These are phyloP conservation scores for Dorcoceras hygrometricum DNA, from an alignment of 257 asterid genomes.

Conservation along the genomic window DNA sequence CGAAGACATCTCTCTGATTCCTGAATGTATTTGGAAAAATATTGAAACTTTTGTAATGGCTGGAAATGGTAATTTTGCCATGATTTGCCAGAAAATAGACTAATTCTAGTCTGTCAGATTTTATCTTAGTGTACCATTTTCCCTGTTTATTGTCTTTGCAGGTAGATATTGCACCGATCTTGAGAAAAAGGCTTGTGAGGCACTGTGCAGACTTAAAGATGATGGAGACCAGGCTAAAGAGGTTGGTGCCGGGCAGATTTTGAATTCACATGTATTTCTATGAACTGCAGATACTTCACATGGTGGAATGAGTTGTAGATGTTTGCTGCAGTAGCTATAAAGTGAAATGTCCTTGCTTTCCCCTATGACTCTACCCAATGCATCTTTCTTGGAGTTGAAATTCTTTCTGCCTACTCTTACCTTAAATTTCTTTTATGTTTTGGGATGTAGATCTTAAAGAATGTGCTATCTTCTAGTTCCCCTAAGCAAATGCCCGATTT, in stretches of 20 bases:
- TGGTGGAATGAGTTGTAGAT: conserved; percentile 6
- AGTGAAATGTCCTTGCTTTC: conserved; percentile 1
- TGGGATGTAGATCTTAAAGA: conserved; percentile 56
- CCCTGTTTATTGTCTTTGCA: conserved; percentile 36
- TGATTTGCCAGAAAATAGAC: conserved; percentile 17
- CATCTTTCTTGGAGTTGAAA: conserved; percentile 12
- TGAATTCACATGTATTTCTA: conserved; percentile 10
- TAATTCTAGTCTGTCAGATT: background rate
- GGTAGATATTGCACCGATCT: conserved; percentile 53
- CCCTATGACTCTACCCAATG: conserved; percentile 7
- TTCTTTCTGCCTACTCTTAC: conserved; percentile 16
- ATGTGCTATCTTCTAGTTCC: conserved; percentile 67
- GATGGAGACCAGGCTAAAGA: conserved; percentile 82
- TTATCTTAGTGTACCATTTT: conserved; percentile 20
- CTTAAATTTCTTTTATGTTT: conserved; percentile 17
- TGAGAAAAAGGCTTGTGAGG: conserved; percentile 78
- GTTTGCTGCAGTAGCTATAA: conserved; percentile 3
- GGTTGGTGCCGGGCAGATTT: conserved; percentile 39
- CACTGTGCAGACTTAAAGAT: conserved; percentile 62
- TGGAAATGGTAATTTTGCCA: conserved; percentile 49
- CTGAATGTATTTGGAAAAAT: conserved; percentile 78
- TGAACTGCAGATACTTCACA: conserved; percentile 10
- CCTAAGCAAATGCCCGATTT: conserved; percentile 56
- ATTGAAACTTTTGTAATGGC: conserved; percentile 71
- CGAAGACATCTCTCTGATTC: conserved; percentile 79